phyloP scores from a whole-genome alignment of 129 eudicot species.

The Silybum marianum region DNA sequence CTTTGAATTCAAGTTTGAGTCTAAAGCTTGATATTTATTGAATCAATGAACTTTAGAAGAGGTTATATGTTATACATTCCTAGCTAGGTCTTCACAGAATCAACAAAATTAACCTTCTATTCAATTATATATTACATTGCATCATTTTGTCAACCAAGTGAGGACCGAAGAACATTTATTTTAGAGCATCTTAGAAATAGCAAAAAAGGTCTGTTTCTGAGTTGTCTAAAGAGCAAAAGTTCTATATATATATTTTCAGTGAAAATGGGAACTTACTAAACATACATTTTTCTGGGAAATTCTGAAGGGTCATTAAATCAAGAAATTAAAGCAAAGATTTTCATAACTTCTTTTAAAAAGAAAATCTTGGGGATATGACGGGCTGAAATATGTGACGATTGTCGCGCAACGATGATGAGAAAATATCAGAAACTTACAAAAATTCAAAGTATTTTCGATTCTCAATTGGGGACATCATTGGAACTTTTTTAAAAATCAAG shows the following conservation, averaged over 20 bases:
- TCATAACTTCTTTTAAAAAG: neutral
- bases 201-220: neutral
- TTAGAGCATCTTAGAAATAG: neutral
- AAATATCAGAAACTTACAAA: neutral
- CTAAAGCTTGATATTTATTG: no score
- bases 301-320: neutral
- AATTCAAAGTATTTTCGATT: no score
- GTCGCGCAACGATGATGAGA: neutral
- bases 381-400: neutral
- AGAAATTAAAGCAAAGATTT: constrained; percentile 2
- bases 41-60: no score
- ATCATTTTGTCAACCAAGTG: neutral
- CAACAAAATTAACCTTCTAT: no score
- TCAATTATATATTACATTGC: no score
- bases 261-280: neutral
- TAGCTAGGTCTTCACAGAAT: no score
- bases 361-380: neutral
- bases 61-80: no score
- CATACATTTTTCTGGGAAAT: neutral
- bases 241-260: neutral
- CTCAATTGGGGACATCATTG: no score
- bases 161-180: neutral
- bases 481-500: constrained; percentile 11
- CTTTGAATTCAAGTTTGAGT: no score
- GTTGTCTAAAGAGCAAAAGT: constrained; percentile 3